Evolutionary conservation across 768 basidiomycete genomes (phyloP).

Genomic region (Saitozyma podzolica): DNA sequence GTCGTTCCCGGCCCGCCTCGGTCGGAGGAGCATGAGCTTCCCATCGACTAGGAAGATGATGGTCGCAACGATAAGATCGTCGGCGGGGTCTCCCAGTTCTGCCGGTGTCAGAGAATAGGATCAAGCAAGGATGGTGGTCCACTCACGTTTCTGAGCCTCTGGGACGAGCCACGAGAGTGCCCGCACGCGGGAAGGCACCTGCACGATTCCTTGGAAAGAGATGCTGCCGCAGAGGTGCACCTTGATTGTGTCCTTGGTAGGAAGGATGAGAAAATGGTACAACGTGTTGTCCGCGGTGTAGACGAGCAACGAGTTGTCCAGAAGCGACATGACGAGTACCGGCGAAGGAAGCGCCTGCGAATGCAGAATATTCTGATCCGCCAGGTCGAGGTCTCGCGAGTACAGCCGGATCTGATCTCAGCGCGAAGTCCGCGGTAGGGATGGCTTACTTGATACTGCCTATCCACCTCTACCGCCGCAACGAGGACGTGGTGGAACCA

Average conservation of each 20-base stretch:
- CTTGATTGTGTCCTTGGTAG: constrained; percentile 71
- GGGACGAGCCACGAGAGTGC: constrained; percentile 98
- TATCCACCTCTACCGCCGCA: constrained; percentile 79
- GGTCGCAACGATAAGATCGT: constrained; percentile 89
- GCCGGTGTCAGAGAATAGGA: constrained; percentile 8
- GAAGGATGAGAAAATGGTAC: constrained; percentile 85
- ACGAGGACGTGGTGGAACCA: constrained; percentile 98
- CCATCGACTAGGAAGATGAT: constrained; percentile 95
- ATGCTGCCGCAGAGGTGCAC: constrained; percentile 92
- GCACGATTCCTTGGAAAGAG: constrained; percentile 85
- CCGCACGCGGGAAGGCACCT: constrained; percentile 76
- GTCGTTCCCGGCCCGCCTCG: constrained; percentile 79
- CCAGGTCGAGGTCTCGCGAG: constrained; percentile 85
- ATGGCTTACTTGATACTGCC: constrained; percentile 65
- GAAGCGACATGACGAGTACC: constrained; percentile 81
- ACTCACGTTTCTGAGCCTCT: constrained; percentile 82
- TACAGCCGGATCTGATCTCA: constrained; percentile 77
- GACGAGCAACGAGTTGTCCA: constrained; percentile 91
- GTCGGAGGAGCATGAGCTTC: constrained; percentile 81
- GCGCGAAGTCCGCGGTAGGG: constrained; percentile 3
- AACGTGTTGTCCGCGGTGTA: constrained; percentile 94
- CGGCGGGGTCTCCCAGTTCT: constrained; percentile 92
- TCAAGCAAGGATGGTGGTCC: background rate
- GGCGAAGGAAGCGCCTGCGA: constrained; percentile 73
- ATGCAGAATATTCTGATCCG: constrained; percentile 77